Conservation (phyloP, 176 grass and related monocot species). For the Triticum monococcum region DNA sequence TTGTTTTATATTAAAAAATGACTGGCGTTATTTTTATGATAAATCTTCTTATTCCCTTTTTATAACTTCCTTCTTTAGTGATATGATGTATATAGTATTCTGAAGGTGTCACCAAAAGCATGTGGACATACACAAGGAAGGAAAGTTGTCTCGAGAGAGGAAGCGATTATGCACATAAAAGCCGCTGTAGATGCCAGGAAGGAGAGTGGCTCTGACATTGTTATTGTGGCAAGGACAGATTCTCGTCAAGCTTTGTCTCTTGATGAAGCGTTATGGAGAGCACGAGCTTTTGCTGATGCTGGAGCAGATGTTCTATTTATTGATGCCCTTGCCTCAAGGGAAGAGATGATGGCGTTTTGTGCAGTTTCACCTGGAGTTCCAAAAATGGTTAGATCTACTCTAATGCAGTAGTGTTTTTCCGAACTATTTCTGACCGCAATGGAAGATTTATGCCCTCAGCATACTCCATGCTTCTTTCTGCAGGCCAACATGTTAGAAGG, state of each 20-base stretch:
- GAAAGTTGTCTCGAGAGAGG: constrained; percentile 88
- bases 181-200: constrained; percentile 88
- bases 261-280: constrained; percentile 83
- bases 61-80: constrained; percentile 17
- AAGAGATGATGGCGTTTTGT: constrained; percentile 91
- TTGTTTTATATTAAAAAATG: not conserved
- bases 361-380: constrained; percentile 73
- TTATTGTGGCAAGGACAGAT: constrained; percentile 91
- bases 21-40: not conserved
- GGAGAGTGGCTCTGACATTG: constrained; percentile 93
- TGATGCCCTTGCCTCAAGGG: constrained; percentile 89
- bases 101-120: constrained; percentile 97
- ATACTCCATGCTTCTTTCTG: constrained; percentile 10
- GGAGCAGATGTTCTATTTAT: constrained; percentile 95
- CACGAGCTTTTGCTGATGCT: constrained; percentile 80
- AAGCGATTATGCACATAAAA: constrained; percentile 87
- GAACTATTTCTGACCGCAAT: not conserved
- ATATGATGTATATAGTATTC: constrained; percentile 48
- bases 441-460: not conserved
- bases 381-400: constrained; percentile 75
- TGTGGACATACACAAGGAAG: constrained; percentile 94
- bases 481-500: constrained; percentile 99
- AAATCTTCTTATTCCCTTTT: not conserved
- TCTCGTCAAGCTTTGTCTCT: constrained; percentile 87
- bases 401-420: not conserved